phyloP scores from a whole-genome alignment of 2,329 filamentous ascomycete genomes.

The Neopestalotiopsis sp. region DNA sequence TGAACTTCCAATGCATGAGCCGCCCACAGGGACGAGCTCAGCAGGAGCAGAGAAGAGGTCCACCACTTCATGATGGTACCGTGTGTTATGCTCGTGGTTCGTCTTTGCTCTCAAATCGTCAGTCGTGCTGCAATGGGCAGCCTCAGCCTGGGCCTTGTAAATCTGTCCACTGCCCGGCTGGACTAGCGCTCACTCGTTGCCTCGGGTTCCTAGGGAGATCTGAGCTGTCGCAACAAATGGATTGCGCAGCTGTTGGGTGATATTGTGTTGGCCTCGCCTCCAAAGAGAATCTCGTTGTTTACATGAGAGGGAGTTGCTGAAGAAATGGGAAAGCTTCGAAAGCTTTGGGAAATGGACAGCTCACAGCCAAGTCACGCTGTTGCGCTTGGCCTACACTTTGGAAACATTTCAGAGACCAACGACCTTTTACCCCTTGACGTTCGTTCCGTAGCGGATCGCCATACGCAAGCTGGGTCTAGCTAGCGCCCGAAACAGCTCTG shows the following conservation, averaged over 20 bases:
- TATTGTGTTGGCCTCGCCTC: background rate
- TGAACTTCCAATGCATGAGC: constrained; percentile 61
- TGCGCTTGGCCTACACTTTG: constrained; percentile 15
- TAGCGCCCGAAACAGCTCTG: background rate
- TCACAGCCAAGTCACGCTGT: background rate
- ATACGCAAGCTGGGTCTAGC: background rate
- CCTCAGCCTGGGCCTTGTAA: constrained; percentile 29
- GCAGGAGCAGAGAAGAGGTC: constrained; percentile 51
- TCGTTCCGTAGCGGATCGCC: background rate
- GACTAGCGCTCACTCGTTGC: background rate
- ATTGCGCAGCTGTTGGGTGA: background rate
- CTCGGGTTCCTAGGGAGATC: background rate
- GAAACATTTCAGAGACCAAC: constrained; percentile 10
- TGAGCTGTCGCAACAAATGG: background rate
- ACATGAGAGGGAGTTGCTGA: background rate
- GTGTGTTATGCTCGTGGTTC: constrained; percentile 17
- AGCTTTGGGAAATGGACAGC: background rate
- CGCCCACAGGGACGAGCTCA: constrained; percentile 61
- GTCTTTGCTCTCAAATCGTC: constrained; percentile 10
- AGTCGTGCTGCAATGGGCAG: constrained; percentile 33
- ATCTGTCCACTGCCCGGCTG: constrained; percentile 24
- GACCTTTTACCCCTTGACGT: constrained; percentile 8
- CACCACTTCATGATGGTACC: constrained; percentile 58
- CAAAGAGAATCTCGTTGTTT: background rate
- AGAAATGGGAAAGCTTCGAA: background rate